A percentile compares a stretch with the other conserved stretches of the same genome.
Conservation (phyloP, 1,284 basidiomycete genomes). For the Leccinum subrobustum region DNA sequence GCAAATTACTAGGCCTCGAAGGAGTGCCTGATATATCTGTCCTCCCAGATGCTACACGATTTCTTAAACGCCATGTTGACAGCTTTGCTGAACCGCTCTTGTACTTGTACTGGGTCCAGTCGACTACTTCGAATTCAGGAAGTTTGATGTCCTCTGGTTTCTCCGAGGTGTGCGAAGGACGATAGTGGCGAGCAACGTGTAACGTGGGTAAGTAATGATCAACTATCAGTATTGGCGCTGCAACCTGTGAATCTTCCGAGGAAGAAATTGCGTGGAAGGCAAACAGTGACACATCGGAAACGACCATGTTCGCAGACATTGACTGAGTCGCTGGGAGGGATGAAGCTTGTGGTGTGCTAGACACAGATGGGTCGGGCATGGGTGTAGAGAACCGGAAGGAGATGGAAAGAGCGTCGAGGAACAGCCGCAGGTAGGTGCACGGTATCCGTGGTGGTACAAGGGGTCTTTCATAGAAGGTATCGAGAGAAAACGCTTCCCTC, state of each 20-base stretch:
- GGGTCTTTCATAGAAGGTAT: constrained; percentile 51
- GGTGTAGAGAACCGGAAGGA: constrained; percentile 27
- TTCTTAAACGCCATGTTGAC: constrained; percentile 58
- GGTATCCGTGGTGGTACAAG: constrained; percentile 50
- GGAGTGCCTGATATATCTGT: constrained; percentile 19
- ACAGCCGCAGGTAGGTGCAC: constrained; percentile 53
- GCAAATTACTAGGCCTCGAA: constrained; percentile 14
- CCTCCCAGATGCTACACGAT: constrained; percentile 15
- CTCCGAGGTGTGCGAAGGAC: constrained; percentile 36
- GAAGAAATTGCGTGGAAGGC: constrained; percentile 36
- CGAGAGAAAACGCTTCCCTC: constrained; percentile 24
- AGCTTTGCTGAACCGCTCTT: constrained; percentile 48
- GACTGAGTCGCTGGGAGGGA: constrained; percentile 14
- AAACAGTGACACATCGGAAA: constrained; percentile 56
- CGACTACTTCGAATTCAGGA: constrained; percentile 55
- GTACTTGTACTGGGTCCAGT: constrained; percentile 57
- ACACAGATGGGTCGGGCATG: constrained; percentile 1
- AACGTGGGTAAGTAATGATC: constrained; percentile 57
- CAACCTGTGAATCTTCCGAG: constrained; percentile 30
- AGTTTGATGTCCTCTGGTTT: constrained; percentile 32
- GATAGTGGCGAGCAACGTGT: constrained; percentile 42
- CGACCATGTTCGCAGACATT: constrained; percentile 30
- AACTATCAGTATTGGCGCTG: constrained; percentile 62
- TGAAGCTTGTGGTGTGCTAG: constrained; percentile 8
- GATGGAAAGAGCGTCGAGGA: constrained; percentile 51